Evolutionary conservation across 1,284 basidiomycete genomes (phyloP).

Genomic region (Marasmius fiardii): DNA sequence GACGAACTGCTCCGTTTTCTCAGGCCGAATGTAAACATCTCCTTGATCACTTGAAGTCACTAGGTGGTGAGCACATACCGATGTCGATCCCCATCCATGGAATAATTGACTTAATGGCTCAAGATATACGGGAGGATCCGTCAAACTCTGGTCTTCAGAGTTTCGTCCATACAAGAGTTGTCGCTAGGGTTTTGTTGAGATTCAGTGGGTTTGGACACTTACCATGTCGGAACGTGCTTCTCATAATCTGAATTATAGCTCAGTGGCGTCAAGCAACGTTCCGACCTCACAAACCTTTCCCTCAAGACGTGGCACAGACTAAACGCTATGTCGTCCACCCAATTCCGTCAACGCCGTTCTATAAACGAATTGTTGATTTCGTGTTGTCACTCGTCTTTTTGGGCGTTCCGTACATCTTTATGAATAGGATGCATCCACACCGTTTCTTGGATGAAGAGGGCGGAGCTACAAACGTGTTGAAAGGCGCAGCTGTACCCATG

Average conservation of each 20-base stretch:
- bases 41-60: constrained; percentile 54
- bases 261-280: constrained; percentile 72
- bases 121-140: constrained; percentile 32
- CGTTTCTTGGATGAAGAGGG: constrained; percentile 55
- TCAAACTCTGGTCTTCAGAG: constrained; percentile 26
- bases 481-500: constrained; percentile 51
- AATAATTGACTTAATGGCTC: background rate
- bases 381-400: constrained; percentile 60
- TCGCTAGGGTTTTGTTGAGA: constrained; percentile 65
- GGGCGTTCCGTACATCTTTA: constrained; percentile 71
- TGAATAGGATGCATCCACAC: constrained; percentile 42
- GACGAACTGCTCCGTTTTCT: constrained; percentile 58
- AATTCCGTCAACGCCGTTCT: constrained; percentile 34
- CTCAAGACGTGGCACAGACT: constrained; percentile 36
- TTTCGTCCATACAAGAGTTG: constrained; percentile 62
- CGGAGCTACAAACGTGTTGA: constrained; percentile 25
- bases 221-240: background rate
- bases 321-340: constrained; percentile 8
- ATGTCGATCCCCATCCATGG: background rate
- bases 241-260: constrained; percentile 31
- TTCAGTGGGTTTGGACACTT: constrained; percentile 45
- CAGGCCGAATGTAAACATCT: constrained; percentile 74
- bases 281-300: constrained; percentile 59
- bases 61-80: constrained; percentile 24
- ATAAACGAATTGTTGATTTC: constrained; percentile 52